Evolutionary conservation across 202 grass and related monocot species (phyloP).

Genomic region (Panicum hallii): DNA sequence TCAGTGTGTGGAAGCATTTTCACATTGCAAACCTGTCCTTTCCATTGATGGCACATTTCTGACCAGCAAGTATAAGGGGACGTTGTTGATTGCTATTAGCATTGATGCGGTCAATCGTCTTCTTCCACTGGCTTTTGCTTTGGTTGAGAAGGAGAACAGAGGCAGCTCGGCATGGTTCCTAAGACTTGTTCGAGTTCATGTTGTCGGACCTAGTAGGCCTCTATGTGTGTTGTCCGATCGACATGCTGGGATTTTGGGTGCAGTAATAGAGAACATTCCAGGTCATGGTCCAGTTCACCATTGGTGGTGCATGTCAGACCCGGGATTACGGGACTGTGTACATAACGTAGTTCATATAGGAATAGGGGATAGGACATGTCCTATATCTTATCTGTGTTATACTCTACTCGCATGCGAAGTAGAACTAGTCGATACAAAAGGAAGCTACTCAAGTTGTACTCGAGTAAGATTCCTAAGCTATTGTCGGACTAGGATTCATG

Average conservation of each 20-base stretch:
- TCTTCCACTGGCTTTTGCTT: background rate
- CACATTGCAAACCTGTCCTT: background rate
- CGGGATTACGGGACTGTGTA: no score
- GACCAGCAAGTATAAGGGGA: background rate
- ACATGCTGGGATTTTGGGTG: background rate
- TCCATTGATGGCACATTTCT: background rate
- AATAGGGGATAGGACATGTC: no score
- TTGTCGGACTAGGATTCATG: no score
- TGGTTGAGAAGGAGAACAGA: no score
- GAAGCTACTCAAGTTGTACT: no score
- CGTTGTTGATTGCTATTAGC: background rate
- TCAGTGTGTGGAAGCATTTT: background rate
- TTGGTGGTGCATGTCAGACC: background rate
- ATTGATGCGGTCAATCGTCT: background rate
- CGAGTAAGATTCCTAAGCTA: no score
- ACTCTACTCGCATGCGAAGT: no score
- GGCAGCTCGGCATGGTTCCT: background rate
- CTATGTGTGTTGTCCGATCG: background rate
- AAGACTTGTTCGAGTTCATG: background rate
- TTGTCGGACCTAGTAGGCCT: rapidly evolving
- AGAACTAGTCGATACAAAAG: no score
- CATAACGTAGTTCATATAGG: no score
- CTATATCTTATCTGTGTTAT: no score
- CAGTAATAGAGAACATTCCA: rapidly evolving
- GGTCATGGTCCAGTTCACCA: background rate